phyloP scores from a whole-genome alignment of 2,329 filamentous ascomycete species.

The Talaromyces amestolkiae region DNA sequence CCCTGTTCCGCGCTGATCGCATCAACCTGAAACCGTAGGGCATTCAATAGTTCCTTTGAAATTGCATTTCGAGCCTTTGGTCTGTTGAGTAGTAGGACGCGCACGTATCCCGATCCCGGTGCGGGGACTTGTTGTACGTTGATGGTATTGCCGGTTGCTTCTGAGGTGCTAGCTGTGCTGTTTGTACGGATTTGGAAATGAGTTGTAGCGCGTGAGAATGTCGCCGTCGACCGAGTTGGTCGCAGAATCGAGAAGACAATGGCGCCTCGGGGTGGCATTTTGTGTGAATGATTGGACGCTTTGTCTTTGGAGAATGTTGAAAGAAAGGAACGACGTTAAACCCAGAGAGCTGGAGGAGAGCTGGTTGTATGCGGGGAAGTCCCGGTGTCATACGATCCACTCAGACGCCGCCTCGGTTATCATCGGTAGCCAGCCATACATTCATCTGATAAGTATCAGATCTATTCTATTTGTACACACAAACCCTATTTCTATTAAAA shows the following conservation, averaged over 20 bases:
- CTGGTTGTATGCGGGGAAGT: slow-evolving; percentile 4
- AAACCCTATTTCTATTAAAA: not conserved
- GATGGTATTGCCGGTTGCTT: slow-evolving; percentile 46
- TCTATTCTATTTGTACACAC: not conserved
- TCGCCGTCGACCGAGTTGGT: not conserved
- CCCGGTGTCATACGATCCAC: not conserved
- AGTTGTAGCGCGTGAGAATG: not conserved
- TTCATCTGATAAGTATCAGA: not conserved
- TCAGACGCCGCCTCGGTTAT: slow-evolving; percentile 10
- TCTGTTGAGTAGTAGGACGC: slow-evolving; percentile 82
- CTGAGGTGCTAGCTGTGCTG: slow-evolving; percentile 35
- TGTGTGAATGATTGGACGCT: not conserved
- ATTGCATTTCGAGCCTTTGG: slow-evolving; percentile 87
- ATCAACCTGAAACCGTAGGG: slow-evolving; percentile 70
- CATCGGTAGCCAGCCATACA: not conserved
- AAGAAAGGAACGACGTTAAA: not conserved
- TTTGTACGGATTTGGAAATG: slow-evolving; percentile 23
- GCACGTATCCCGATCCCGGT: slow-evolving; percentile 77
- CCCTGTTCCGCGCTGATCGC: slow-evolving; percentile 62
- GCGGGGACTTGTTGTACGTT: slow-evolving; percentile 73
- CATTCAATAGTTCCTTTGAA: slow-evolving; percentile 70
- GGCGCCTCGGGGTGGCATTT: slow-evolving; percentile 33
- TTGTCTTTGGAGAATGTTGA: not conserved
- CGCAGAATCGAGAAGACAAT: slow-evolving; percentile 16
- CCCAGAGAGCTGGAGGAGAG: not conserved